These are phyloP conservation scores for Amphirosellinia nigrospora DNA, from an alignment of 495 filamentous ascomycete genomes.

Conservation along the genomic window DNA sequence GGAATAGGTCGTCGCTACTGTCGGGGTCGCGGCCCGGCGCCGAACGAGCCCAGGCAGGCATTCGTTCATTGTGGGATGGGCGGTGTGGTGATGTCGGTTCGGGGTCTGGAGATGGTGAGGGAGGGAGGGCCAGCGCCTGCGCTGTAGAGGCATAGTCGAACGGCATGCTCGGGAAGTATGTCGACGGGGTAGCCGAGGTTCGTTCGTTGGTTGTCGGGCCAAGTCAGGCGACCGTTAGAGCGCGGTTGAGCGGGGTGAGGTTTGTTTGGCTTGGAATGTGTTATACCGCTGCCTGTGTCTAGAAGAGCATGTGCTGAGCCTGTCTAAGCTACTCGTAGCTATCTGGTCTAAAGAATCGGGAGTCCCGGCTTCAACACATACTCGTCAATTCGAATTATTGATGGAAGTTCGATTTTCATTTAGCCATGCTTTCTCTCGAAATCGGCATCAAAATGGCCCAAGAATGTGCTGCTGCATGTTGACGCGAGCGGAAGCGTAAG, in stretches of 20 bases:
- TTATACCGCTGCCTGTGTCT: not conserved
- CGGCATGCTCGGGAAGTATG: slow-evolving; percentile 30
- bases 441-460: slow-evolving; percentile 2
- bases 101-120: slow-evolving; percentile 24
- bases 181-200: not conserved
- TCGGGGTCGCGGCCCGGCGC: not conserved
- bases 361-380: slow-evolving; percentile 9
- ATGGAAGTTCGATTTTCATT: not conserved
- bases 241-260: not conserved
- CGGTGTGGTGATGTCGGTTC: slow-evolving; percentile 22
- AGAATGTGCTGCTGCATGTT: not conserved
- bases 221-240: not conserved
- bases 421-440: slow-evolving; percentile 12
- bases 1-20: slow-evolving; percentile 12
- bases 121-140: slow-evolving; percentile 35
- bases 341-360: not conserved
- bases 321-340: not conserved
- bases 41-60: slow-evolving; percentile 29
- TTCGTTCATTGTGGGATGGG: not conserved
- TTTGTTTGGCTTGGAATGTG: not conserved
- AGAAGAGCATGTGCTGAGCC: not conserved
- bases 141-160: slow-evolving; percentile 37
- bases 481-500: not conserved
- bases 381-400: slow-evolving; percentile 1
- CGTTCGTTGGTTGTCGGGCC: not conserved